A percentile compares a stretch with the other conserved stretches of the same genome.
phyloP scores from a whole-genome alignment of 768 basidiomycete species.

The Hygrocybe coccinea region DNA sequence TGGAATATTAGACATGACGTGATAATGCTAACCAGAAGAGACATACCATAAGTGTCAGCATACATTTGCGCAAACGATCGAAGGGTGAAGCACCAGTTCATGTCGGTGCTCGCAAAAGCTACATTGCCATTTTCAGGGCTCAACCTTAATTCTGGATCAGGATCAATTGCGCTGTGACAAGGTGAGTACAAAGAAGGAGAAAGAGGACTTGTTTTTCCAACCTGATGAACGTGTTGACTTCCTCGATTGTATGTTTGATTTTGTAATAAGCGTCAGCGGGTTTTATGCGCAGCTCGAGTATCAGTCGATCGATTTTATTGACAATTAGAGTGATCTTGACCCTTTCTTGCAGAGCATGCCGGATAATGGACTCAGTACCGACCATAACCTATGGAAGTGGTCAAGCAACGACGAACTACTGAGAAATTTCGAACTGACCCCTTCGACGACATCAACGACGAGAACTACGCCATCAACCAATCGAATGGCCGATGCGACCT shows the following conservation, averaged over 20 bases:
- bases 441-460: conserved; percentile 98
- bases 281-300: conserved; percentile 92
- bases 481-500: conserved; percentile 84
- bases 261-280: conserved; percentile 98
- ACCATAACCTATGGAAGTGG: conserved; percentile 69
- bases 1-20: conserved; percentile 1
- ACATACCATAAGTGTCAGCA: conserved; percentile 80
- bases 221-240: conserved; percentile 96
- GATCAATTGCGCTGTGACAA: conserved; percentile 64
- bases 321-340: conserved; percentile 88
- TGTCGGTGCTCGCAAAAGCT: conserved; percentile 93
- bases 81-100: conserved; percentile 97
- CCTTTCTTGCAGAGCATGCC: conserved; percentile 85
- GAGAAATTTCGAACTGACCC: conserved; percentile 48
- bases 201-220: conserved; percentile 27
- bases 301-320: conserved; percentile 97
- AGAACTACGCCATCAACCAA: conserved; percentile 87
- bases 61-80: conserved; percentile 95
- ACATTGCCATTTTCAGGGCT: conserved; percentile 97
- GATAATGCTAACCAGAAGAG: not conserved
- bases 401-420: conserved; percentile 4
- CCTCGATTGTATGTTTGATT: conserved; percentile 98
- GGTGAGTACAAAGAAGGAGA: conserved; percentile 2
- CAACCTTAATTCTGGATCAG: conserved; percentile 79
- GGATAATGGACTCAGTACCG: conserved; percentile 81